Evolutionary conservation across 257 asterid genomes (phyloP).

Genomic region (Penstemon eatonii): DNA sequence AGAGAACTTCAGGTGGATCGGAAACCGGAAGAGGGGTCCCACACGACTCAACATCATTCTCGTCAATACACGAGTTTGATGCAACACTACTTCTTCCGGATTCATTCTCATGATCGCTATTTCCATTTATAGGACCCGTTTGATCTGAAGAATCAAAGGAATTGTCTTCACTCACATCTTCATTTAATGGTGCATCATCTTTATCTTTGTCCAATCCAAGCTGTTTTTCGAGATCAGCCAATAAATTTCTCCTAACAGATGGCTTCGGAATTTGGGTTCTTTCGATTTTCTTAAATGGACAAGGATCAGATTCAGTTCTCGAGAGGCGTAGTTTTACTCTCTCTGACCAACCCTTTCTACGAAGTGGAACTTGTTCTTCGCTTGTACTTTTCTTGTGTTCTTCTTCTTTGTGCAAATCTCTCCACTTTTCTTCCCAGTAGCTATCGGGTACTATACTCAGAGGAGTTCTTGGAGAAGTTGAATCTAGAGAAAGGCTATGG

Average conservation of each 20-base stretch:
- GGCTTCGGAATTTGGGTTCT: slow-evolving; percentile 40
- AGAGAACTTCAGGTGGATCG: slow-evolving; percentile 19
- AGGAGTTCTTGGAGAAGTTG: slow-evolving; percentile 63
- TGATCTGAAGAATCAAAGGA: slow-evolving; percentile 49
- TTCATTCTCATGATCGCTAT: slow-evolving; percentile 39
- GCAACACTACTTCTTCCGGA: slow-evolving; percentile 65
- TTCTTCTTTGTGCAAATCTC: slow-evolving; percentile 72
- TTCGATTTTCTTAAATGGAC: slow-evolving; percentile 40
- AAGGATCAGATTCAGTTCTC: slow-evolving; percentile 68
- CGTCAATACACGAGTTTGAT: slow-evolving; percentile 51
- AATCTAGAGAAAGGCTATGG: slow-evolving; percentile 60
- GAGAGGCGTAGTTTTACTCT: slow-evolving; percentile 54
- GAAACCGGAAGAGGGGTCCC: slow-evolving; percentile 28
- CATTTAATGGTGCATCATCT: slow-evolving; percentile 16
- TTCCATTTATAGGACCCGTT: slow-evolving; percentile 43
- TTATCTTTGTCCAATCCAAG: slow-evolving; percentile 53
- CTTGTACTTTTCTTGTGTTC: slow-evolving; percentile 29
- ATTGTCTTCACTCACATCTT: slow-evolving; percentile 47
- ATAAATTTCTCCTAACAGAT: slow-evolving; percentile 67
- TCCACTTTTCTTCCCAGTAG: slow-evolving; percentile 98
- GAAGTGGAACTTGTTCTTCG: slow-evolving; percentile 36
- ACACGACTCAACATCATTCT: slow-evolving; percentile 31
- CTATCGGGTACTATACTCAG: slow-evolving; percentile 50
- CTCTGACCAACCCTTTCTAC: slow-evolving; percentile 67
- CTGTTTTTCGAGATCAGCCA: slow-evolving; percentile 66